Evolutionary conservation across 768 basidiomycete genomes (phyloP).

Genomic region (Suillus lakei): DNA sequence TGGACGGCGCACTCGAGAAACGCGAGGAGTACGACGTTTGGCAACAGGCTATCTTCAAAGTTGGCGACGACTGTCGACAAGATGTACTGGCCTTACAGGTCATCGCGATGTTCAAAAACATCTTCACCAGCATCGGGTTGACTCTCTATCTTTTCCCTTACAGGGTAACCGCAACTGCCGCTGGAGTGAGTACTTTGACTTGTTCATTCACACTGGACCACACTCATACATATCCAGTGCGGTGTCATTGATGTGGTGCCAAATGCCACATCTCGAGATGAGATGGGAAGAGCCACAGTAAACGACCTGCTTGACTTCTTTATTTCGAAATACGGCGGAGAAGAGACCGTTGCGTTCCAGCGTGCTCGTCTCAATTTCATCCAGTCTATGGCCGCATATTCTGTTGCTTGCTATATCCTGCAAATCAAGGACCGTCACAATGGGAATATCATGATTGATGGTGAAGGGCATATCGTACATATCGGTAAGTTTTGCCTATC

Average conservation of each 20-base stretch:
- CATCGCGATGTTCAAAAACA: conserved; percentile 99
- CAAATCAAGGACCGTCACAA: conserved; percentile 99
- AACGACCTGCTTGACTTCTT: conserved; percentile 97
- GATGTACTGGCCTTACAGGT: conserved; percentile 97
- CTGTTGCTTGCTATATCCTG: conserved; percentile 95
- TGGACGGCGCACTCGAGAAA: conserved; percentile 63
- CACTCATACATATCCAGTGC: conserved; percentile 60
- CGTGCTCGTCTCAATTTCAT: conserved; percentile 94
- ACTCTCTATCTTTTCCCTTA: conserved; percentile 94
- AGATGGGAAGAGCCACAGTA: conserved; percentile 98
- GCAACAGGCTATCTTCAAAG: conserved; percentile 99
- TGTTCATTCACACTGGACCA: neutral
- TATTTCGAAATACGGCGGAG: conserved; percentile 88
- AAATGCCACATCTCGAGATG: conserved; percentile 95
- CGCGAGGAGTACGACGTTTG: conserved; percentile 83
- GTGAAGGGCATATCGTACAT: conserved; percentile 95
- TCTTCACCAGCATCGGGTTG: conserved; percentile 88
- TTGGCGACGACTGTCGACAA: conserved; percentile 98
- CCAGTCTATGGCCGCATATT: conserved; percentile 99
- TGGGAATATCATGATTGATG: conserved; percentile 99
- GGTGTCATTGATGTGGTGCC: conserved; percentile 99
- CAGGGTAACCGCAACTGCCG: conserved; percentile 94
- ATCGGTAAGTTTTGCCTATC: conserved; percentile 64
- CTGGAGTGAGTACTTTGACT: conserved; percentile 68
- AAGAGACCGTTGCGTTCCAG: conserved; percentile 90